phyloP scores from a whole-genome alignment of 2,329 filamentous ascomycete species.

The Zymoseptoria pseudotritici region DNA sequence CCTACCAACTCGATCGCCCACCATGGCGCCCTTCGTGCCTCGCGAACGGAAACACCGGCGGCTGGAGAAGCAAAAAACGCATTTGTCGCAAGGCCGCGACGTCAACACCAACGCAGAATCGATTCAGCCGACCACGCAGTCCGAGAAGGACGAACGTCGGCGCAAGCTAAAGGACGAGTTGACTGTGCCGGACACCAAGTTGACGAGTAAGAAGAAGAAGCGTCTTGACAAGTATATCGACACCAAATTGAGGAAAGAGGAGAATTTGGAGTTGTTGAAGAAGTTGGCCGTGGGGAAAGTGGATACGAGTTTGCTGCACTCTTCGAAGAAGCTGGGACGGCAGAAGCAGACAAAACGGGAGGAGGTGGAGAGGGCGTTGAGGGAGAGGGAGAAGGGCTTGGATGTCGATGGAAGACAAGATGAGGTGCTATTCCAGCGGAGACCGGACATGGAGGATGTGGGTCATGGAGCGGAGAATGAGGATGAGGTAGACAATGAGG shows the following conservation, averaged over 20 bases:
- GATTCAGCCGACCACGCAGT: conserved; percentile 42
- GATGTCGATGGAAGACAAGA: conserved; percentile 46
- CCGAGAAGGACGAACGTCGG: conserved; percentile 48
- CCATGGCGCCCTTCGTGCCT: conserved; percentile 41
- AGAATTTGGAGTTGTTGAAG: conserved; percentile 74
- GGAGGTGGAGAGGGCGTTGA: conserved; percentile 54
- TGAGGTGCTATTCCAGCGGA: conserved; percentile 47
- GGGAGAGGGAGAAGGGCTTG: conserved; percentile 57
- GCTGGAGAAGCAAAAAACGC: conserved; percentile 51
- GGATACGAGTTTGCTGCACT: conserved; percentile 74
- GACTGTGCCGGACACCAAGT: conserved; percentile 47
- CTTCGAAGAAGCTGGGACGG: conserved; percentile 68
- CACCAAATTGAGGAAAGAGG: conserved; percentile 88
- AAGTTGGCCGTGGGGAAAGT: conserved; percentile 72
- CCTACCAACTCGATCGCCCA: neutral
- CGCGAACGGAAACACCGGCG: conserved; percentile 56
- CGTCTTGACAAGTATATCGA: conserved; percentile 68
- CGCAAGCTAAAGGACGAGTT: conserved; percentile 48
- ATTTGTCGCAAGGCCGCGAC: conserved; percentile 33
- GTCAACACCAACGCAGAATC: conserved; percentile 49
- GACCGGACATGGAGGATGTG: conserved; percentile 15
- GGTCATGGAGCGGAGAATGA: conserved; percentile 1
- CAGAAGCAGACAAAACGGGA: conserved; percentile 65
- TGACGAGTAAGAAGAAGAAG: conserved; percentile 60
- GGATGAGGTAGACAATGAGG: conserved; percentile 11